Percentiles rank a stretch among this genome's conserved stretches.
These are phyloP conservation scores for Ganoderma multipileum DNA, from an alignment of 1,284 basidiomycete species.

Conservation along the genomic window DNA sequence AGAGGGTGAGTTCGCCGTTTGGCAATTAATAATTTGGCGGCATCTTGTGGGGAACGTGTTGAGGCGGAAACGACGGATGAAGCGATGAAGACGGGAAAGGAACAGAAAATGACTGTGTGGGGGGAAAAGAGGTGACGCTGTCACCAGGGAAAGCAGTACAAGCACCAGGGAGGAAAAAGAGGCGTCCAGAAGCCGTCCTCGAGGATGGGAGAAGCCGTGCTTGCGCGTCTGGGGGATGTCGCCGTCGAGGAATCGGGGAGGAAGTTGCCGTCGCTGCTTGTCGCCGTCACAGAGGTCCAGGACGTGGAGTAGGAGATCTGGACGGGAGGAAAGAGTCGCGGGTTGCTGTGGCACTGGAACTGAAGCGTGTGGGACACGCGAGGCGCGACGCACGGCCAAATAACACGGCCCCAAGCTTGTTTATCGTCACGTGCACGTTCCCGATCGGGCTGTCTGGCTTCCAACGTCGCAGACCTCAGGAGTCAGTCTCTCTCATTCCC, in stretches of 20 bases:
- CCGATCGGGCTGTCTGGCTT: not conserved
- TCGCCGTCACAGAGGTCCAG: not conserved
- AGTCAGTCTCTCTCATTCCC: not conserved
- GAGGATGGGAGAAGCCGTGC: not conserved
- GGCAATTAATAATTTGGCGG: slow-evolving; percentile 15
- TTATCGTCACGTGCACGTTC: slow-evolving; percentile 16
- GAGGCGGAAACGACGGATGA: slow-evolving; percentile 8
- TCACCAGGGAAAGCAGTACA: slow-evolving; percentile 1
- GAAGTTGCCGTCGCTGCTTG: not conserved
- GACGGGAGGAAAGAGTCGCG: not conserved
- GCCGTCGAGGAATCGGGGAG: slow-evolving; percentile 2
- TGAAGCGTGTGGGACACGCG: slow-evolving; percentile 1
- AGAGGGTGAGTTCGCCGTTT: slow-evolving; percentile 12
- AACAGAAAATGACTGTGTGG: not conserved
- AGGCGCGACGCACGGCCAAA: slow-evolving; percentile 12
- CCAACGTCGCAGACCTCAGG: not conserved
- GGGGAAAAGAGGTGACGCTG: slow-evolving; percentile 5
- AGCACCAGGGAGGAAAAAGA: slow-evolving; percentile 7
- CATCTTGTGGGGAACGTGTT: slow-evolving; percentile 16
- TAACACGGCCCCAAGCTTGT: slow-evolving; percentile 15
- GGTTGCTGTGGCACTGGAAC: not conserved
- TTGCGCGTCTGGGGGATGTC: slow-evolving; percentile 2
- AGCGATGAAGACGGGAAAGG: slow-evolving; percentile 13
- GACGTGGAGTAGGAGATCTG: not conserved
- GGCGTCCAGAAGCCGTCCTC: slow-evolving; percentile 9